phyloP scores from a whole-genome alignment of 2,329 filamentous ascomycete species.

The Fusarium papillatum region DNA sequence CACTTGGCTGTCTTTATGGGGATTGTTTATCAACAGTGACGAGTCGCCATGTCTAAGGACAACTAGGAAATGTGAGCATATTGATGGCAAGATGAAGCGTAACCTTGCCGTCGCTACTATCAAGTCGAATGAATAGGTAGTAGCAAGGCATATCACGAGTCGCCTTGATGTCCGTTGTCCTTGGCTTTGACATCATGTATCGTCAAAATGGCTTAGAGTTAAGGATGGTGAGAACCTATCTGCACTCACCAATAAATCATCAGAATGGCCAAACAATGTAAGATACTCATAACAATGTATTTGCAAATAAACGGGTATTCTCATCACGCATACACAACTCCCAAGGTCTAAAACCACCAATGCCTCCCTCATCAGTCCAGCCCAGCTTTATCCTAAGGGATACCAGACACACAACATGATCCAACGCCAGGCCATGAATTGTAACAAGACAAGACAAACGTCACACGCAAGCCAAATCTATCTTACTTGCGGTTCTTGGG shows the following conservation, averaged over 20 bases:
- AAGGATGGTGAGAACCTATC: background rate
- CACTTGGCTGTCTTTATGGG: background rate
- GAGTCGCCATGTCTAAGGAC: background rate
- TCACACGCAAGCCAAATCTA: background rate
- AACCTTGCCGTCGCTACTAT: background rate
- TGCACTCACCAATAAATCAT: background rate
- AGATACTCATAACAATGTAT: constrained; percentile 13
- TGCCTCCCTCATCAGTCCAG: constrained; percentile 6
- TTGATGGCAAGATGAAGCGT: background rate
- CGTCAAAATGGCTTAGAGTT: background rate
- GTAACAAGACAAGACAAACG: background rate
- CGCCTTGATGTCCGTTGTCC: no score
- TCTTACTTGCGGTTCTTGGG: constrained; percentile 52
- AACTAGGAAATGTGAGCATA: background rate
- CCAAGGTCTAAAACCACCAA: constrained; percentile 12
- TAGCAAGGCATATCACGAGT: no score
- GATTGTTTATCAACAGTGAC: background rate
- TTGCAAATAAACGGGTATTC: constrained; percentile 26
- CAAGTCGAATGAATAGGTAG: no score
- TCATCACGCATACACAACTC: constrained; percentile 25
- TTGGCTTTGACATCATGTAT: background rate
- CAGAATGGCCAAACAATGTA: no score
- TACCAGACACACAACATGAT: constrained; percentile 19
- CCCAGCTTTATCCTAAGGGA: no score
- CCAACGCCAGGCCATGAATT: constrained; percentile 33